Base-by-base conservation (phyloP, 768 basidiomycete genomes). In the Trametes cubensis region DNA sequence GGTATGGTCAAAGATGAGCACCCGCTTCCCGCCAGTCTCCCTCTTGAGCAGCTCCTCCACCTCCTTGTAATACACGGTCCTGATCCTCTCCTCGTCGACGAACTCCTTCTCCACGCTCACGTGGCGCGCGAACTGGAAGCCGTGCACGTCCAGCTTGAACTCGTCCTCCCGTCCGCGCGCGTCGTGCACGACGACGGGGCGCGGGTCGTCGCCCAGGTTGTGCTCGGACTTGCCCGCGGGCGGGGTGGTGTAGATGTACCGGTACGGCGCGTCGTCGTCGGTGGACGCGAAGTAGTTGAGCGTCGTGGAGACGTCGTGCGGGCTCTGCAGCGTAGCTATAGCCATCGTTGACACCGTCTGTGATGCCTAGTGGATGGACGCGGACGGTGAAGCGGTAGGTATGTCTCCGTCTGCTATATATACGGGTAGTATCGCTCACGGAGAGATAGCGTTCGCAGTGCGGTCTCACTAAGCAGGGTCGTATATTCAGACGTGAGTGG, bases 1-100 rank as follows among this genome's bases (percentile, higher is more conserved):
- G 44, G 77, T 80, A 62, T 81, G 79, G 60, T 82, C 80, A 38
- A 82, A 82, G 62, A 82, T 72, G 64, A 78, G 67, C 45, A 80
- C 73, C 39, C 70, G 70, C 67, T 74, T 76, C 10, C 75, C 79
- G 5, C 79, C 78, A 0, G 74, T 66, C 25, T 76, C 52, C 61
- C 73, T 70, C 68, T 76, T 82, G 63, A 81, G 53, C 25, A 82
- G 67, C 60, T 75, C 75, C 57, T 76, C 75, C 0, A 76, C 73
- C 68, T 83, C 81, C 40, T 69, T 60, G 62, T 82, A 82, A 59
- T 82, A 83, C 21, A 45, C 66, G 7, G 56, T 54, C 67, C 68
- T 63, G 64, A 82, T 79, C 50, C 58, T 66, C 40, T 73, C 77
- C 28, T 80, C 78, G 55, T 81, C 72, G 18, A 60, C 64, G 65